Evolutionary conservation across 768 basidiomycete species (phyloP).

Genomic region (Suillus bovinus): DNA sequence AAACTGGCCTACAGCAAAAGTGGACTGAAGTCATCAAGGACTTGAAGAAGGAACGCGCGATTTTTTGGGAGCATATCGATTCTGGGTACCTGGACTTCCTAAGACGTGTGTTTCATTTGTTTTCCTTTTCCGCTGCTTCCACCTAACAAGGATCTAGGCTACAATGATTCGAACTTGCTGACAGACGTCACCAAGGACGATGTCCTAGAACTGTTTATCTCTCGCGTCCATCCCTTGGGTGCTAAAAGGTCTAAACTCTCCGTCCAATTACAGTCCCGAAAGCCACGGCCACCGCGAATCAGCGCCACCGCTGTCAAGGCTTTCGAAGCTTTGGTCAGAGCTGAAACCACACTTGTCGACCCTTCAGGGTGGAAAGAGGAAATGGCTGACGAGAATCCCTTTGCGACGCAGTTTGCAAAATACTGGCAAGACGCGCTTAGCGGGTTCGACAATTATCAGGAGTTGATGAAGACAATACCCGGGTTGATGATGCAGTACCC

Average conservation of each 20-base stretch:
- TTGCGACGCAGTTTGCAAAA: slow-evolving; percentile 56
- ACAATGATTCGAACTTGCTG: slow-evolving; percentile 69
- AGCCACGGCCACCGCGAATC: slow-evolving; percentile 57
- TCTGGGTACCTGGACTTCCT: slow-evolving; percentile 86
- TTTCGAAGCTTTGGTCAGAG: slow-evolving; percentile 55
- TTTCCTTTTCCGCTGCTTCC: neutral
- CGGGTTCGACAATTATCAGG: slow-evolving; percentile 41
- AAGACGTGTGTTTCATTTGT: slow-evolving; percentile 57
- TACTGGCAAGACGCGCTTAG: slow-evolving; percentile 56
- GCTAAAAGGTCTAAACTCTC: slow-evolving; percentile 78
- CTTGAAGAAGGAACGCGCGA: slow-evolving; percentile 72
- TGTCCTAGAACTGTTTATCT: slow-evolving; percentile 67
- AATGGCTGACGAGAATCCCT: slow-evolving; percentile 56
- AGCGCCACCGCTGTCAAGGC: slow-evolving; percentile 63
- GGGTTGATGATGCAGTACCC: slow-evolving; percentile 58
- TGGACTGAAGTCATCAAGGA: slow-evolving; percentile 91
- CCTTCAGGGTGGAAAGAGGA: slow-evolving; percentile 51
- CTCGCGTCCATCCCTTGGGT: slow-evolving; percentile 70
- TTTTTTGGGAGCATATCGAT: slow-evolving; percentile 70
- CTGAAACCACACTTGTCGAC: slow-evolving; percentile 49
- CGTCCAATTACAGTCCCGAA: slow-evolving; percentile 76
- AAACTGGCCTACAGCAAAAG: slow-evolving; percentile 71
- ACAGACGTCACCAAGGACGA: slow-evolving; percentile 71
- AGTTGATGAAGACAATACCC: slow-evolving; percentile 52
- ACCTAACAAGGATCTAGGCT: slow-evolving; percentile 43